phyloP scores from a whole-genome alignment of 306 rosid genomes.

The peach (Prunus persica) region Prunus_persica_NCBIv2 NC_034013.1:9089001-9089500 shows the following conservation, averaged over 20 bases:
- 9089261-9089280: slow-evolving; percentile 36
- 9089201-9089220: background rate
- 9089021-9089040: too few species aligned
- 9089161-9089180: background rate
- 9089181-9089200: background rate
- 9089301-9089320: slow-evolving; percentile 32
- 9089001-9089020: background rate
- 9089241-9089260: slow-evolving; percentile 32
- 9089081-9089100: background rate
- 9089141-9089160: background rate
- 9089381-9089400: slow-evolving; percentile 39
- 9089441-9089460: slow-evolving; percentile 36
- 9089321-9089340: slow-evolving; percentile 29
- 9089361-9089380: slow-evolving; percentile 33
- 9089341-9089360: slow-evolving; percentile 25
- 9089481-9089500: slow-evolving; percentile 85
- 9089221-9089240: slow-evolving; percentile 10
- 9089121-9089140: background rate
- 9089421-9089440: slow-evolving; percentile 43
- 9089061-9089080: background rate
- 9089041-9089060: background rate
- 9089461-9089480: slow-evolving; percentile 66
- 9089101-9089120: background rate
- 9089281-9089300: slow-evolving; percentile 41
- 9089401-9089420: slow-evolving; percentile 33